These are phyloP conservation scores for Lactarius indigo DNA, from an alignment of 768 basidiomycete genomes.

Conservation along the genomic window DNA sequence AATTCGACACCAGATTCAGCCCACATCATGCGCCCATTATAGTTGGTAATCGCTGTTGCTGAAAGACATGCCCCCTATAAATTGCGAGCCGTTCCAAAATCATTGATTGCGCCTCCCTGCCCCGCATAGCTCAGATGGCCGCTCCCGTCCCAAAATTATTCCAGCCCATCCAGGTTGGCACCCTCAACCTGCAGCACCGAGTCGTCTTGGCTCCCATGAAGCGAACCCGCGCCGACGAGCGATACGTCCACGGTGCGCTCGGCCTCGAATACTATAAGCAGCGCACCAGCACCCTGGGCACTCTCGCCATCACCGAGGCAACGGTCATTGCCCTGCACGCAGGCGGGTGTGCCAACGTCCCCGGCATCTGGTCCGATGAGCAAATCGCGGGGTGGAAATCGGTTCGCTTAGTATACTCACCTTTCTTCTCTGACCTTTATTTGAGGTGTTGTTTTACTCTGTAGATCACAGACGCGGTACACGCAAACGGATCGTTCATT, in stretches of 20 bases:
- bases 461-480: conserved; percentile 36
- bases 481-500: conserved; percentile 41
- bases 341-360: conserved; percentile 39
- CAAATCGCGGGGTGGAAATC: conserved; percentile 55
- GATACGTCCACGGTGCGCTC: conserved; percentile 37
- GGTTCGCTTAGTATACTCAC: conserved; percentile 33
- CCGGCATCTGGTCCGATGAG: conserved; percentile 48
- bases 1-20: no score
- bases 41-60: no score
- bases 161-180: conserved; percentile 44
- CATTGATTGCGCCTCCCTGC: no score
- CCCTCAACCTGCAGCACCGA: conserved; percentile 42
- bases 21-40: no score
- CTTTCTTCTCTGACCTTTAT: neutral
- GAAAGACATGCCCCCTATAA: no score
- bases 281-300: conserved; percentile 45
- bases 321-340: conserved; percentile 49
- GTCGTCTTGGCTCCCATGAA: conserved; percentile 55
- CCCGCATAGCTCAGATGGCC: no score
- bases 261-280: conserved; percentile 47
- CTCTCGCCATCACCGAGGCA: conserved; percentile 55
- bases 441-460: neutral
- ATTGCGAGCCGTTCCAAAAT: no score
- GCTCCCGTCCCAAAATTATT: conserved; percentile 35
- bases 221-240: conserved; percentile 37